Evolutionary conservation across 495 filamentous ascomycete species (phyloP).

Genomic region (Xylaria castorea): DNA sequence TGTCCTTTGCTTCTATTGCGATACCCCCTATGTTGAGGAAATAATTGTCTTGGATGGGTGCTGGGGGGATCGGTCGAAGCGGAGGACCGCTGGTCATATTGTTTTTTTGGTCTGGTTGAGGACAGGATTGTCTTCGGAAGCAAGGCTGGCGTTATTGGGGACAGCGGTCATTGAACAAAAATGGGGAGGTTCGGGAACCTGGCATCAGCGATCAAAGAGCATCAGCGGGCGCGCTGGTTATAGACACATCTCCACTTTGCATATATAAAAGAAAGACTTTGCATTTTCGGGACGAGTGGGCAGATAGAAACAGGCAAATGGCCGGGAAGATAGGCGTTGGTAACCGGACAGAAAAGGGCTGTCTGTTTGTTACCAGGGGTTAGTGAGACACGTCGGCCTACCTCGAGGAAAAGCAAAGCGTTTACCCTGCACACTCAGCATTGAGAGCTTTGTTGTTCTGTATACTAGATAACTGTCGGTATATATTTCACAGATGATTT

Average conservation of each 20-base stretch:
- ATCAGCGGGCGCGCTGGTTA: slow-evolving; percentile 39
- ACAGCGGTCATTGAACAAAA: slow-evolving; percentile 13
- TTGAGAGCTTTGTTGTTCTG: slow-evolving; percentile 7
- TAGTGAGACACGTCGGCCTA: slow-evolving; percentile 5
- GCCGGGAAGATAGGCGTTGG: slow-evolving; percentile 7
- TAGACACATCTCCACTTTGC: slow-evolving; percentile 45
- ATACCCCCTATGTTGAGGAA: slow-evolving; percentile 47
- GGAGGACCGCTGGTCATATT: slow-evolving; percentile 30
- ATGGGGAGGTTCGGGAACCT: not conserved
- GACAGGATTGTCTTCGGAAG: slow-evolving; percentile 23
- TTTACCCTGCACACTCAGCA: not conserved
- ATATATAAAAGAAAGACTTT: slow-evolving; percentile 38
- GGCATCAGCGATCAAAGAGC: slow-evolving; percentile 32
- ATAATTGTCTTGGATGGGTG: slow-evolving; percentile 29
- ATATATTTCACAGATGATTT: not conserved
- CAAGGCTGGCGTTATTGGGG: slow-evolving; percentile 33
- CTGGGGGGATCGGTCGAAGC: slow-evolving; percentile 36
- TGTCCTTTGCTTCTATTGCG: slow-evolving; percentile 38
- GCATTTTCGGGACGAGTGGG: slow-evolving; percentile 25
- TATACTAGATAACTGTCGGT: slow-evolving; percentile 12
- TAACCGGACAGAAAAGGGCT: slow-evolving; percentile 7
- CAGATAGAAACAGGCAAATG: slow-evolving; percentile 6
- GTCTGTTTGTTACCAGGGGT: slow-evolving; percentile 14
- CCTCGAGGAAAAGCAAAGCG: not conserved
- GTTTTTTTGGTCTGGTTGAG: slow-evolving; percentile 13